Base-by-base conservation (phyloP, 2,329 filamentous ascomycete genomes). In the Hypoxylon sp. region DNA sequence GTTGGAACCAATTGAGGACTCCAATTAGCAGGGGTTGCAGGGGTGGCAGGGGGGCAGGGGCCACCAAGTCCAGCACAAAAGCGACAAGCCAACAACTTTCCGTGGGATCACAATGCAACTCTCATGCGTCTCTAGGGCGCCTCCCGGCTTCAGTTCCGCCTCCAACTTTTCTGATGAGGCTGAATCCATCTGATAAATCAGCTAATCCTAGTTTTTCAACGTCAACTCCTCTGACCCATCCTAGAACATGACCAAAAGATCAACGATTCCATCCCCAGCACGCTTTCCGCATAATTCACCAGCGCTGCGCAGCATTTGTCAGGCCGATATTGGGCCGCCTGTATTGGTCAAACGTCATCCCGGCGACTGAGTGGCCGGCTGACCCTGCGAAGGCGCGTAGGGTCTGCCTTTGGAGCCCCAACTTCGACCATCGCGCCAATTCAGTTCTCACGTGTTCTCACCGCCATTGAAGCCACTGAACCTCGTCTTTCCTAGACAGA, bases 131-230 rank as follows among this genome's bases (percentile, higher is more conserved):
- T 57, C n/a, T 63, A 57, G 48, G 61, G 48, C 64, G 64, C 45
- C 49, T 60, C 59, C 65, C 65, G 58, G 65, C 36, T 61, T 45
- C 49, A 62, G 45, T 68, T 66, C 67, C 67, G 69, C 68, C 66
- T 69, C 69, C 67, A 65, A 67, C 45, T 58, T 61, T 67, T 61
- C n/a, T 52, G 65, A 72, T 73, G 73, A 75, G 73, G 73, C 73
- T 75, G 72, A 74, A 75, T 61, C 49, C 56, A 64, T 64, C 59
- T 61, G 55, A 69, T 67, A 62, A 63, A 67, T 69, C 64, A 68
- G 54, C 70, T 64, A 48, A 60, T 58, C 63, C 68, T 66, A 24
- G 59, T 68, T 57, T 61, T 69, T 71, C 68, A 72, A 72, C 72
- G 69, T 72, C 71, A 71, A 65, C 64, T 65, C 70, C 18, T 68